These are phyloP conservation scores for Monosporascus sp. DNA, from an alignment of 2,329 filamentous ascomycete species.

Conservation along the genomic window DNA sequence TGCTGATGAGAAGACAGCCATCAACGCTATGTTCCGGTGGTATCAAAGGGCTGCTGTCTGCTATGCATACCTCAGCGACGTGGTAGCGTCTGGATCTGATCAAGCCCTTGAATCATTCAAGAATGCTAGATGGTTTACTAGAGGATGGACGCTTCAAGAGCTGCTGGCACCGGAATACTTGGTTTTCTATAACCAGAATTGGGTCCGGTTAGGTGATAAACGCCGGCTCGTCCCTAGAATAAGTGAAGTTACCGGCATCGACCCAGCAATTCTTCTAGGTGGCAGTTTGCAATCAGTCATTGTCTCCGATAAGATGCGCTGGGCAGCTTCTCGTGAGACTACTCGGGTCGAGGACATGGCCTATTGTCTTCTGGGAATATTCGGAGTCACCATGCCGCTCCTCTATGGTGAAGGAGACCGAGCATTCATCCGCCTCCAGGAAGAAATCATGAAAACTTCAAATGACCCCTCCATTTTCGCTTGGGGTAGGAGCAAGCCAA, in stretches of 20 bases:
- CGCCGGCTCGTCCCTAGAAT: no score
- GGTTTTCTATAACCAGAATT: not conserved
- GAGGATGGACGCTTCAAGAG: no score
- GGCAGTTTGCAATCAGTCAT: no score
- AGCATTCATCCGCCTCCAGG: not conserved
- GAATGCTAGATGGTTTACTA: constrained; percentile 1
- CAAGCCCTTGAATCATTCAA: not conserved
- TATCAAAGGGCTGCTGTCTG: constrained; percentile 1
- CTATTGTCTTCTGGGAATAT: constrained; percentile 20
- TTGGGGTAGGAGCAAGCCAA: not conserved
- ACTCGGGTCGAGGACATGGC: constrained; percentile 16
- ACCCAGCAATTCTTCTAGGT: not conserved
- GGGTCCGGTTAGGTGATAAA: no score
- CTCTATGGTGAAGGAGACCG: constrained; percentile 12
- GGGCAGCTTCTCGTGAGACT: constrained; percentile 14
- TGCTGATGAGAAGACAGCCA: no score
- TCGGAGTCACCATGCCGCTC: constrained; percentile 19
- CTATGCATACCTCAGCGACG: constrained; percentile 1
- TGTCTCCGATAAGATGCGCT: constrained; percentile 13
- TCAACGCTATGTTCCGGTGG: not conserved
- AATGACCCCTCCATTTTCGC: not conserved
- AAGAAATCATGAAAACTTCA: not conserved
- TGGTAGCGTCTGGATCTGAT: not conserved
- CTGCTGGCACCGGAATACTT: not conserved
- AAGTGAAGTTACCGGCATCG: not conserved